Evolutionary conservation across 140 eudicot genomes (phyloP).

Genomic region (Anethum foeniculum): DNA sequence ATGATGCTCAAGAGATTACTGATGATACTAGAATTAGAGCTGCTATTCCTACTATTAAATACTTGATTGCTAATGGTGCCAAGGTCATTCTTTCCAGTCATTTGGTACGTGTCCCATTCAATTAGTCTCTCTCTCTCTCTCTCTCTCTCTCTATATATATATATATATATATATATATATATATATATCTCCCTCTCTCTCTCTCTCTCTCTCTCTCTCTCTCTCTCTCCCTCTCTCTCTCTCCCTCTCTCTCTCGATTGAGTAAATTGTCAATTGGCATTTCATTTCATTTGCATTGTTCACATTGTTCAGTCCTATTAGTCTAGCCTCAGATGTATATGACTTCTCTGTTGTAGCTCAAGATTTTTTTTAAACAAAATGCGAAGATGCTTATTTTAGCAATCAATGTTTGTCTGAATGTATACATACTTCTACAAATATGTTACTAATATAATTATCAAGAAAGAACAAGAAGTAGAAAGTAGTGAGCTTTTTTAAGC

Average conservation of each 20-base stretch:
- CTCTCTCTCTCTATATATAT: neutral
- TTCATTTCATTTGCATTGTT: neutral
- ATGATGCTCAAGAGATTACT: slow-evolving; percentile 49
- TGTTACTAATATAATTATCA: no score
- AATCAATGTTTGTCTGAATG: neutral
- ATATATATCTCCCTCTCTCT: neutral
- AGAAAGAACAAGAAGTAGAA: neutral
- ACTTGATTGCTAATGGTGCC: slow-evolving; percentile 49
- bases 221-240: neutral
- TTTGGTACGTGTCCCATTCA: slow-evolving; percentile 30
- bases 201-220: neutral
- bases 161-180: no score
- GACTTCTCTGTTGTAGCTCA: neutral
- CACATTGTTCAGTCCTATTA: neutral
- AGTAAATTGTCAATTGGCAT: neutral
- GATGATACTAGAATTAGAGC: slow-evolving; percentile 71
- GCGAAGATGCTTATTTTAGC: neutral
- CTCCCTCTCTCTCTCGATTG: no score
- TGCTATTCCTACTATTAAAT: slow-evolving; percentile 58
- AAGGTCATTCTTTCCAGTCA: slow-evolving; percentile 67
- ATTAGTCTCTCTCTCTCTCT: neutral
- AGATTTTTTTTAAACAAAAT: neutral
- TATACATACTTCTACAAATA: neutral
- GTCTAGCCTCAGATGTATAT: neutral
- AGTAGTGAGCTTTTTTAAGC: neutral